Evolutionary conservation across 345 rosid genomes (phyloP).

Genomic region (Ceriops zippeliana): DNA sequence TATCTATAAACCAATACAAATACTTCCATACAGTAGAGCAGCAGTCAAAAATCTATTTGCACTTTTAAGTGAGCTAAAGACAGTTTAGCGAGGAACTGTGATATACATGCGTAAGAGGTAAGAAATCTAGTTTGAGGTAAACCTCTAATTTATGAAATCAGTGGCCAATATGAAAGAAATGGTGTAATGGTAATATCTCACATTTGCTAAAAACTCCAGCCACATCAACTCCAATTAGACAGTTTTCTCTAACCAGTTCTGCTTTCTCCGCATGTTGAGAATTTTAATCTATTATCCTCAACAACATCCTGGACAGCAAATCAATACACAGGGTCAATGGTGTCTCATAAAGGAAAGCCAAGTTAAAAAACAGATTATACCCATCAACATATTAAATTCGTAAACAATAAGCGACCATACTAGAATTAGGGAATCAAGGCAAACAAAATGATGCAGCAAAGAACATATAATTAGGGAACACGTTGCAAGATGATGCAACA

Average conservation of each 20-base stretch:
- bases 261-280: too few species aligned
- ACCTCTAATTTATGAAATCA: background rate
- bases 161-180: background rate
- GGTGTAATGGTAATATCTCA: background rate
- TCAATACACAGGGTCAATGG: background rate
- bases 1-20: background rate
- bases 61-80: background rate
- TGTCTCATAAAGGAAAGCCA: background rate
- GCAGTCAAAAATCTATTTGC: background rate
- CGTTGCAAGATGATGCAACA: too few species aligned
- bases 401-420: too few species aligned
- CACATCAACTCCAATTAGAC: background rate
- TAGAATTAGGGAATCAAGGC: too few species aligned
- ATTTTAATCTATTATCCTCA: background rate
- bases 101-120: background rate
- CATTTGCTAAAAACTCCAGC: background rate
- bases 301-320: slow-evolving; percentile 3
- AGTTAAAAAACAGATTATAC: too few species aligned
- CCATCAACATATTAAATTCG: too few species aligned
- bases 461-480: too few species aligned
- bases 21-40: background rate
- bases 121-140: background rate
- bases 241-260: too few species aligned
- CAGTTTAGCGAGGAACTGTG: background rate
- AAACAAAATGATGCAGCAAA: too few species aligned